Conservation (phyloP, 805 yeast species). For the Metschnikowia peoriensis region DNA sequence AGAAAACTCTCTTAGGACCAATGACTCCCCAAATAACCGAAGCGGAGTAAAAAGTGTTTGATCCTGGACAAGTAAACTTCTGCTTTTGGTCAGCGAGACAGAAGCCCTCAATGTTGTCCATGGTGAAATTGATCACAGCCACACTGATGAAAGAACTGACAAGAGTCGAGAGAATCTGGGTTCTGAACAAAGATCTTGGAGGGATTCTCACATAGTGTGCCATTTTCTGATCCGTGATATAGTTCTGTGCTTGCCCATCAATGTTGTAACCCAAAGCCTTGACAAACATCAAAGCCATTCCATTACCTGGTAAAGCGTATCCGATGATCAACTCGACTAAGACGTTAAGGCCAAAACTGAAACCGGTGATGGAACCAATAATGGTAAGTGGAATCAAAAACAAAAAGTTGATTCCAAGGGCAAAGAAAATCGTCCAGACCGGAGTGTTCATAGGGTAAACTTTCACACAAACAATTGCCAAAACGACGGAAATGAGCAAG, state of each 20-base stretch:
- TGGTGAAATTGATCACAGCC: slow-evolving; percentile 41
- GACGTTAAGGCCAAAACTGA: slow-evolving; percentile 40
- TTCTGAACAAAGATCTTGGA: slow-evolving; percentile 39
- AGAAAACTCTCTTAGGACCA: slow-evolving; percentile 25
- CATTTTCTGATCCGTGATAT: slow-evolving; percentile 46
- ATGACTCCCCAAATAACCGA: slow-evolving; percentile 44
- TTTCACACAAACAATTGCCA: slow-evolving; percentile 38
- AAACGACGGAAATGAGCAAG: slow-evolving; percentile 30
- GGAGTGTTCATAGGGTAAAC: slow-evolving; percentile 44
- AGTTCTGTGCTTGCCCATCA: slow-evolving; percentile 44
- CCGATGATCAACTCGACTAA: slow-evolving; percentile 42
- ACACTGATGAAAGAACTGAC: slow-evolving; percentile 38
- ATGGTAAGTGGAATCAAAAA: slow-evolving; percentile 41
- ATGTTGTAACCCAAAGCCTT: slow-evolving; percentile 48
- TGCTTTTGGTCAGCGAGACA: slow-evolving; percentile 29
- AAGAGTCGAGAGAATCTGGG: slow-evolving; percentile 42
- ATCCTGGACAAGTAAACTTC: slow-evolving; percentile 40
- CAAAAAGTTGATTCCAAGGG: slow-evolving; percentile 35
- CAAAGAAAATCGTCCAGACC: slow-evolving; percentile 40
- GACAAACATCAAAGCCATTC: slow-evolving; percentile 46
- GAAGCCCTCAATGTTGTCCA: slow-evolving; percentile 33
- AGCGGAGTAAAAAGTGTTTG: slow-evolving; percentile 39
- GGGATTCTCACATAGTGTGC: slow-evolving; percentile 43
- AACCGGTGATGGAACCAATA: slow-evolving; percentile 33
- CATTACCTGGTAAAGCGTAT: slow-evolving; percentile 47